Evolutionary conservation across 768 basidiomycete genomes (phyloP), one percentile per base, ranked within the genome.

Genomic region (Russula virescens): DNA sequence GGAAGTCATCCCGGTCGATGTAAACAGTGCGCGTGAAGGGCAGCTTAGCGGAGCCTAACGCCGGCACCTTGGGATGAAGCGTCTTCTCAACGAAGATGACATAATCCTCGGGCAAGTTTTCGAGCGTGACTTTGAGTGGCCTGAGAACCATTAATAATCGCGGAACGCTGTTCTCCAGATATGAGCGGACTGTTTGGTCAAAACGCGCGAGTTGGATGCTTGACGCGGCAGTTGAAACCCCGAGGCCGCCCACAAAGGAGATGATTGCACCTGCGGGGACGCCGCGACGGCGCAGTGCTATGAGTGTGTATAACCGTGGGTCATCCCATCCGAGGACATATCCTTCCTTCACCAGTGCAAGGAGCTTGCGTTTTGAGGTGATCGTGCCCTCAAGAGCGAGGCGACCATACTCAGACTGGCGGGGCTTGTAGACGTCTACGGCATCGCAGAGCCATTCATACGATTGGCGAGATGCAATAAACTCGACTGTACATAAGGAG

Each of bases 401-500:
- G 58, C 97, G 85, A 23, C 97, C 97, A 69, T 92, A 98, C 73
- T 99, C 97, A 51, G 93, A 95, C 75, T 99, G 97, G 61, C 86
- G 87, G 23, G 97, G 95, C 73, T 94, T 97, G 81, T 98, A 99
- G 2, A 98, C 88, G 64, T 91, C 91, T n/a, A 98, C 79, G 3
- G 91, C 93, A 71, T 99, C 96, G 70, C 97, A 99, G 14, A 99
- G 83, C 97, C 97, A 99, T 70, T 99, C 97, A 73, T 99, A 98
- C 0, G 97, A 97, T 71, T 94, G 91, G 58, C 97, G 89, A 2
- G 97, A 94, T 23, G 87, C 85, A 68, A 98, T 87, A 73, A 99
- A 99, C 74, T 99, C 97, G 43, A 84, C 85, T 1, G 97, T 99
- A 71, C 97, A 99, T 7, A 99, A 80, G 0, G 97, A 98, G 78